Evolutionary conservation across 306 rosid species (phyloP).

Genomic region (Quercus robur): DNA sequence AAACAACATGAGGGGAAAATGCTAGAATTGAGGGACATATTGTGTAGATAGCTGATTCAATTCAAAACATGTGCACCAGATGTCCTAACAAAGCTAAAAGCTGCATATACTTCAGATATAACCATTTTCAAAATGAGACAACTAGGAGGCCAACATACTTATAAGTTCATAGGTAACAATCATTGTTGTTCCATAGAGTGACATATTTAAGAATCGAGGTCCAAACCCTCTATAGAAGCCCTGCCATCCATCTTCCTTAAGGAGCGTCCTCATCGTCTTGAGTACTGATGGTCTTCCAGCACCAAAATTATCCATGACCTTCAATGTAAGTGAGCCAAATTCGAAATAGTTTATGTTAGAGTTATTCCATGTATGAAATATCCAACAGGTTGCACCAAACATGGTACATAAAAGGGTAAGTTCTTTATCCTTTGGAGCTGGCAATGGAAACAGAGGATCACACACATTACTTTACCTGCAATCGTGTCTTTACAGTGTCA

Average conservation of each 20-base stretch:
- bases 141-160: constrained; percentile 43
- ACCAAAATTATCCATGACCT: constrained; percentile 82
- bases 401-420: not conserved
- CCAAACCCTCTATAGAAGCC: constrained; percentile 90
- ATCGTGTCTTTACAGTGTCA: constrained; percentile 85
- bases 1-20: not conserved
- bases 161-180: constrained; percentile 86
- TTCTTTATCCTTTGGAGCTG: not conserved
- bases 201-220: constrained; percentile 82
- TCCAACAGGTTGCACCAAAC: constrained; percentile 5
- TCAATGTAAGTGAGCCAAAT: not conserved
- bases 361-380: not conserved
- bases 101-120: constrained; percentile 5
- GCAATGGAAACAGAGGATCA: not conserved
- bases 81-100: not conserved
- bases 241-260: constrained; percentile 87
- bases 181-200: constrained; percentile 87
- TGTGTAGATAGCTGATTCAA: not conserved
- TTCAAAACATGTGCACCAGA: not conserved
- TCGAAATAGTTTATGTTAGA: constrained; percentile 8
- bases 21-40: not conserved
- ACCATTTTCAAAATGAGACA: constrained; percentile 1
- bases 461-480: constrained; percentile 54
- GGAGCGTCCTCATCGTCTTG: constrained; percentile 63
- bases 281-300: constrained; percentile 76